These are phyloP conservation scores for Zygotorulaspora florentina DNA, from an alignment of 805 yeast species.

Conservation along the genomic window DNA sequence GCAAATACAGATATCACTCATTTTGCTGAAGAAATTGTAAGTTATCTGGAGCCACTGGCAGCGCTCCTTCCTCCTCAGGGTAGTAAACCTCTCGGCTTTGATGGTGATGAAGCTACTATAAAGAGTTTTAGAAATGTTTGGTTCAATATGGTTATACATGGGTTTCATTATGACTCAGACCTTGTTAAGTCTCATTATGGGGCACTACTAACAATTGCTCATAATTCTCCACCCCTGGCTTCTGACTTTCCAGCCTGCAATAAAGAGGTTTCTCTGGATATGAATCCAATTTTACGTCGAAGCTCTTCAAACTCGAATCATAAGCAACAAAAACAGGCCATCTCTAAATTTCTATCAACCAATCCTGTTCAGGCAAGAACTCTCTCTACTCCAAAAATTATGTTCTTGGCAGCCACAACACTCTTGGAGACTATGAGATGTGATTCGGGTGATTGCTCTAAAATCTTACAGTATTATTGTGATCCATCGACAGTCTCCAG, in stretches of 20 bases:
- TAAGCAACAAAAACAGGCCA: slow-evolving; percentile 64
- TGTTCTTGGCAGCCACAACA: slow-evolving; percentile 81
- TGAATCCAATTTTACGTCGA: slow-evolving; percentile 84
- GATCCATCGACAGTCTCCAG: slow-evolving; percentile 76
- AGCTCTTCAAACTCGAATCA: slow-evolving; percentile 82
- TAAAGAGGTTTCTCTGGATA: slow-evolving; percentile 86
- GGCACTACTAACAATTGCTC: slow-evolving; percentile 68
- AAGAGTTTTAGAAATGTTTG: slow-evolving; percentile 79
- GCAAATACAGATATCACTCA: slow-evolving; percentile 67
- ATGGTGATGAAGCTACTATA: slow-evolving; percentile 44
- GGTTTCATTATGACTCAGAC: slow-evolving; percentile 61
- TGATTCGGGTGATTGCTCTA: slow-evolving; percentile 74
- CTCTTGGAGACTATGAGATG: slow-evolving; percentile 77
- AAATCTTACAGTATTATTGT: slow-evolving; percentile 70
- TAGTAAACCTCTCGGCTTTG: slow-evolving; percentile 39
- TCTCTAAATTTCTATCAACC: slow-evolving; percentile 37
- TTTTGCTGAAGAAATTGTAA: slow-evolving; percentile 64
- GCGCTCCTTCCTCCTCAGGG: slow-evolving; percentile 58
- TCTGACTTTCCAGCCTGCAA: slow-evolving; percentile 75
- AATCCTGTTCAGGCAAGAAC: slow-evolving; percentile 50
- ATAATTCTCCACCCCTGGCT: slow-evolving; percentile 82
- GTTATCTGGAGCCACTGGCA: slow-evolving; percentile 70
- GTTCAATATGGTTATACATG: slow-evolving; percentile 92
- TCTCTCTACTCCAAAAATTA: slow-evolving; percentile 68
- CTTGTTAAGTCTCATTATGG: slow-evolving; percentile 45